A percentile compares a stretch with the other conserved stretches of the same genome.
Evolutionary conservation across 495 filamentous ascomycete genomes (phyloP).

Genomic region (Aspergillus coremiiformis): DNA sequence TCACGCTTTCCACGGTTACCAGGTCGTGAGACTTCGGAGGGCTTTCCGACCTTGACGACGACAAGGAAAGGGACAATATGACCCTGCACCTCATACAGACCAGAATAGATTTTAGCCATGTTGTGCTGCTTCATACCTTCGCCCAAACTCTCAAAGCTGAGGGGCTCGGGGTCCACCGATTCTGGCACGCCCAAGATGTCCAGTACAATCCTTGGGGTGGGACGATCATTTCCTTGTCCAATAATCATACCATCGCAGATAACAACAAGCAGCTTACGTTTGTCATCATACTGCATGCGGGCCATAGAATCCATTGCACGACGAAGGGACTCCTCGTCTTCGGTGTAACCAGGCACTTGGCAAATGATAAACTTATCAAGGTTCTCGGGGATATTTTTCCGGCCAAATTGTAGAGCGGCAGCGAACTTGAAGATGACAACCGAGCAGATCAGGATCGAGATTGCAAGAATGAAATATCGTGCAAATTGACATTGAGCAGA

Average conservation of each 20-base stretch:
- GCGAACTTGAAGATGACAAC: constrained; percentile 96
- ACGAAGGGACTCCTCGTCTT: constrained; percentile 94
- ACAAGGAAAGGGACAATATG: constrained; percentile 98
- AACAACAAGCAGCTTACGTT: constrained; percentile 89
- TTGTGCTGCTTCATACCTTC: constrained; percentile 98
- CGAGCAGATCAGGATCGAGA: constrained; percentile 69
- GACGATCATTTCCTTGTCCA: constrained; percentile 92
- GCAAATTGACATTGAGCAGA: constrained; percentile 81
- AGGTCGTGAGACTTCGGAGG: constrained; percentile 90
- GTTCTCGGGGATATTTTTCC: constrained; percentile 87
- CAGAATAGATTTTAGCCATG: constrained; percentile 98
- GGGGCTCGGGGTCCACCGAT: constrained; percentile 87
- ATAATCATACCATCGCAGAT: constrained; percentile 99
- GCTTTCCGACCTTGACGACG: constrained; percentile 94
- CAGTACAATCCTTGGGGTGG: constrained; percentile 91
- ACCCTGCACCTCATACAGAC: constrained; percentile 93
- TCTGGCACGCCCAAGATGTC: constrained; percentile 95
- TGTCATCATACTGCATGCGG: constrained; percentile 95
- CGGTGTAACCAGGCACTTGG: constrained; percentile 95
- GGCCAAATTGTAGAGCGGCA: constrained; percentile 87
- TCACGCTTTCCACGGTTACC: constrained; percentile 99
- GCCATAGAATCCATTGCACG: constrained; percentile 96
- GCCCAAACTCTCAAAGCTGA: constrained; percentile 94
- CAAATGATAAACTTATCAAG: constrained; percentile 98
- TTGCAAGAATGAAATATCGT: constrained; percentile 84